Percentiles rank a stretch among this genome's conserved stretches.
Evolutionary conservation across 1,139 yeast genomes (phyloP).

Genomic region (Scheffersomyces quercinus): DNA sequence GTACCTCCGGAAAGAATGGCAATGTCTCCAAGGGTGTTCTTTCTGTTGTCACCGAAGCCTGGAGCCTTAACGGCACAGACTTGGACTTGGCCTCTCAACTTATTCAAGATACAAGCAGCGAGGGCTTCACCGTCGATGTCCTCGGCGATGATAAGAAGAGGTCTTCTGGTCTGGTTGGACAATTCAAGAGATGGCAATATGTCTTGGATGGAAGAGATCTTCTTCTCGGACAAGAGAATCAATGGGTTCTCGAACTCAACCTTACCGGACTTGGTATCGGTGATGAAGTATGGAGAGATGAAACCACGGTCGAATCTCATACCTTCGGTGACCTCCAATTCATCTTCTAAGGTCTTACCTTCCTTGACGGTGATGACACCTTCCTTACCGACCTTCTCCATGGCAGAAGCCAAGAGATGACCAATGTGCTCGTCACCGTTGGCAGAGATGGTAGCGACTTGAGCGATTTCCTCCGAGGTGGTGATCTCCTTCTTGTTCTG

Average conservation of each 20-base stretch:
- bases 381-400: slow-evolving; percentile 99
- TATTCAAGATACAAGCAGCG: slow-evolving; percentile 98
- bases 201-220: slow-evolving; percentile 90
- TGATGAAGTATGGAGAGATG: slow-evolving; percentile 97
- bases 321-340: slow-evolving; percentile 97
- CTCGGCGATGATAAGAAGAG: slow-evolving; percentile 92
- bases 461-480: slow-evolving; percentile 96
- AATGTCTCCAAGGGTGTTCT: slow-evolving; percentile 95
- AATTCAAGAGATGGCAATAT: slow-evolving; percentile 92
- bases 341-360: slow-evolving; percentile 96
- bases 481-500: slow-evolving; percentile 95
- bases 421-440: slow-evolving; percentile 97
- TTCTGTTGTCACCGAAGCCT: slow-evolving; percentile 99
- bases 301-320: slow-evolving; percentile 99
- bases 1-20: slow-evolving; percentile 98
- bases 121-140: slow-evolving; percentile 98
- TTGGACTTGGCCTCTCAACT: slow-evolving; percentile 98
- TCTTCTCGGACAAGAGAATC: slow-evolving; percentile 88
- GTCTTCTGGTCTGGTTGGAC: slow-evolving; percentile 94
- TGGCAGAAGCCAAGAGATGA: slow-evolving; percentile 88
- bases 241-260: slow-evolving; percentile 97
- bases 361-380: slow-evolving; percentile 98
- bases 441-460: slow-evolving; percentile 98
- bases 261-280: slow-evolving; percentile 94
- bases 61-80: slow-evolving; percentile 99